Base-by-base conservation (phyloP, 495 filamentous ascomycete species). In the Podospora pseudoanserina region DNA sequence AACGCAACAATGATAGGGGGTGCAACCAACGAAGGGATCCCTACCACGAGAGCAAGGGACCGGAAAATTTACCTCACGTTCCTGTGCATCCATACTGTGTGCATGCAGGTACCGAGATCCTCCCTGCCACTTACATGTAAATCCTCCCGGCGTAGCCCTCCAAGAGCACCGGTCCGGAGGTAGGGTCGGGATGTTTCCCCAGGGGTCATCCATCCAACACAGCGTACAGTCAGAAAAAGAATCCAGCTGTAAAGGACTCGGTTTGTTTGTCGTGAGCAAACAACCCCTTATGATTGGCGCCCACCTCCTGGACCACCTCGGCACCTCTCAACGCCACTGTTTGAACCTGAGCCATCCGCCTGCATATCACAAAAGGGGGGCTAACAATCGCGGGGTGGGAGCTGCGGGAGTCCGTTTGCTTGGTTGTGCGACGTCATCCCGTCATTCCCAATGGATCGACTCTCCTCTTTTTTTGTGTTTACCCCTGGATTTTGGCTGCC, bases 311-410 rank as follows among this genome's bases (percentile, higher is more conserved):
- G 32, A 61, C 26, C 26, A 4, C 59, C 30, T 27, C 26, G 27
- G 16, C 30, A 58, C n/a, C n/a, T 18, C 18, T 6, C 18, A 34
- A 63, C 61, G 61, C 61, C 61, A 63, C 61, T 63, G 61, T 63
- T 63, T 44, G 61, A 63, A 32, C 9, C 34, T 63, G 34, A 63
- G 39, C 39, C 39, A 49, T 11, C 39, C 39, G 39, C 3, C 39
- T 49, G 39, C 39, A 13, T 49, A 49, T 49, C 39, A 49, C 39
- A 49, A 16, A 49, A 49, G 9, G 39, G 39, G 39, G 39, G 13
- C 6, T 49, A 11, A 11, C 39, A 49, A 49, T 49, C 39, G 39
- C 39, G 39, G 39, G 39, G 39, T 49, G 39, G 15, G 6, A 32
- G 15, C 39, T 18, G 39, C 9, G 39, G 39, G 9, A 13, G 13